Evolutionary conservation across 495 filamentous ascomycete genomes (phyloP).

Genomic region (Cercophora samala): DNA sequence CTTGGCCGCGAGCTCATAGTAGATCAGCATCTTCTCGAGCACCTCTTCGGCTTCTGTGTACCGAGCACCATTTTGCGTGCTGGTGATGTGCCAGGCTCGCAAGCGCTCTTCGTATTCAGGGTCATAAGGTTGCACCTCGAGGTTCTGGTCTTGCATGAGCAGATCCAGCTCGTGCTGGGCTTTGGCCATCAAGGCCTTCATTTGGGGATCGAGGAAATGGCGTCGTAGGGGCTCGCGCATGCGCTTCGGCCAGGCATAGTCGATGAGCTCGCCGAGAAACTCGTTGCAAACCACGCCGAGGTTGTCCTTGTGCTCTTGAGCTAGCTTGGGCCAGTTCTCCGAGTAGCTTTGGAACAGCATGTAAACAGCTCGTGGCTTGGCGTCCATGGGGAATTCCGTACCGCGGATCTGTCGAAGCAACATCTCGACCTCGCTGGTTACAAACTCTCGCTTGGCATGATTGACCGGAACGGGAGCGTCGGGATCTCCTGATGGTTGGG

Average conservation of each 20-base stretch:
- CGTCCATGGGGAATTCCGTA: slow-evolving; percentile 42
- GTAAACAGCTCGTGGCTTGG: slow-evolving; percentile 41
- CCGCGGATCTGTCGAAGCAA: slow-evolving; percentile 40
- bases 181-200: slow-evolving; percentile 37
- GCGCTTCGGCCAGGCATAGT: slow-evolving; percentile 40
- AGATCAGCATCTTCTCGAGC: slow-evolving; percentile 45
- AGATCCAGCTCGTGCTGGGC: slow-evolving; percentile 40
- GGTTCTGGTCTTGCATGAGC: slow-evolving; percentile 34
- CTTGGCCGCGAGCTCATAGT: slow-evolving; percentile 41
- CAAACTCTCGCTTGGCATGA: slow-evolving; percentile 34
- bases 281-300: slow-evolving; percentile 44
- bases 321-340: slow-evolving; percentile 39
- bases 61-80: slow-evolving; percentile 26
- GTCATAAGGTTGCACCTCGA: slow-evolving; percentile 43
- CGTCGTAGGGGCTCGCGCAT: slow-evolving; percentile 40
- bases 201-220: slow-evolving; percentile 37
- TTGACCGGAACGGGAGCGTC: slow-evolving; percentile 14
- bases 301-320: slow-evolving; percentile 44
- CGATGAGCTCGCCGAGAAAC: slow-evolving; percentile 42
- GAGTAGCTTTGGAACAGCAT: slow-evolving; percentile 43
- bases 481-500: background rate
- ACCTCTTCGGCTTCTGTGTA: slow-evolving; percentile 41
- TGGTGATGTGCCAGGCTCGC: slow-evolving; percentile 31
- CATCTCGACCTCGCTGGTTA: slow-evolving; percentile 34
- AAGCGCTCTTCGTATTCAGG: slow-evolving; percentile 41